Evolutionary conservation across 495 filamentous ascomycete genomes (phyloP).

Genomic region (Aspergillus steynii): DNA sequence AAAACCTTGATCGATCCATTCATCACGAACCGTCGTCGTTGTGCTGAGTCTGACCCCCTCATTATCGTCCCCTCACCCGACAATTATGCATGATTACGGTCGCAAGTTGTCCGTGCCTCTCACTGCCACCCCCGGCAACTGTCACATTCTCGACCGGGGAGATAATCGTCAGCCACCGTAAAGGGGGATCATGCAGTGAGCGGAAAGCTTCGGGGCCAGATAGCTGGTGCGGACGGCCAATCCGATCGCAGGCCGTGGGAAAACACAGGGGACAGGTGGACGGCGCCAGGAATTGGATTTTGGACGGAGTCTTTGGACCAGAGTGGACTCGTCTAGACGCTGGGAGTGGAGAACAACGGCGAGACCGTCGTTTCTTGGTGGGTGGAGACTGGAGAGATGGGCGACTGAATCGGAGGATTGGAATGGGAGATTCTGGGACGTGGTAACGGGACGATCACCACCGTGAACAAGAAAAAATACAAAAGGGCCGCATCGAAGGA

Average conservation of each 20-base stretch:
- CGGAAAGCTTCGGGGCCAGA: not conserved
- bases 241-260: not conserved
- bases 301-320: not conserved
- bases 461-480: not conserved
- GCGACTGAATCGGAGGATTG: not conserved
- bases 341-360: not conserved
- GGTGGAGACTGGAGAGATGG: no score
- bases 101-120: not conserved
- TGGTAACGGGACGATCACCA: not conserved
- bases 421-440: not conserved
- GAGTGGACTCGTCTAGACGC: not conserved
- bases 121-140: not conserved
- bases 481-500: not conserved
- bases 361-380: not conserved
- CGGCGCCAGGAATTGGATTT: not conserved
- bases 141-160: not conserved
- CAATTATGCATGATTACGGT: not conserved
- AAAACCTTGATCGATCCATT: not conserved
- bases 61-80: not conserved
- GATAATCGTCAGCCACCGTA: not conserved
- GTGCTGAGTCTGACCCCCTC: not conserved
- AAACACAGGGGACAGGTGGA: not conserved
- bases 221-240: not conserved
- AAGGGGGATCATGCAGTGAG: not conserved
- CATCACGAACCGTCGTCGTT: no score